A percentile compares a stretch with the other conserved stretches of the same genome.
These are phyloP conservation scores for Goffeauzyma gilvescens DNA, from an alignment of 768 basidiomycete species.

Conservation along the genomic window DNA sequence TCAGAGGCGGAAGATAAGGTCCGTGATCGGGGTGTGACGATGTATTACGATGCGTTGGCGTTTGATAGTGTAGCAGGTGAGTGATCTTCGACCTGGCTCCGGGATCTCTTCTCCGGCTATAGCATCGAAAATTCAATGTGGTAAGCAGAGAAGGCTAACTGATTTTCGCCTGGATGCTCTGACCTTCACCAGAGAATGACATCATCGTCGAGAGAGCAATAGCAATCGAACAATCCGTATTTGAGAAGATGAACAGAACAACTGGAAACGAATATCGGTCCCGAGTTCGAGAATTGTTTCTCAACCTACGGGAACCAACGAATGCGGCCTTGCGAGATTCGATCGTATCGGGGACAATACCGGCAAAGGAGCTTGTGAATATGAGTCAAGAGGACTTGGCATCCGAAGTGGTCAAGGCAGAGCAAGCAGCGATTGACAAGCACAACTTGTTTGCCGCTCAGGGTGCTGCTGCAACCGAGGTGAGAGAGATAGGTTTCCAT, in stretches of 20 bases:
- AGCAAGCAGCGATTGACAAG: slow-evolving; percentile 59
- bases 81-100: slow-evolving; percentile 33
- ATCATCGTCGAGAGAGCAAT: slow-evolving; percentile 48
- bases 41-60: slow-evolving; percentile 81
- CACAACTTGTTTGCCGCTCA: slow-evolving; percentile 81
- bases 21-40: slow-evolving; percentile 67
- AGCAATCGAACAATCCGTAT: slow-evolving; percentile 52
- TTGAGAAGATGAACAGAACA: slow-evolving; percentile 19
- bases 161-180: too few relatives aligned
- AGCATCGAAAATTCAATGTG: too few relatives aligned
- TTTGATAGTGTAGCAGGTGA: slow-evolving; percentile 69
- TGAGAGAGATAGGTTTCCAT: slow-evolving; percentile 1
- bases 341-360: slow-evolving; percentile 63
- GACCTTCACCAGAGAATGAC: slow-evolving; percentile 61
- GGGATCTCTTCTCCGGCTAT: too few relatives aligned
- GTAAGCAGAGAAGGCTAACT: too few relatives aligned
- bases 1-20: slow-evolving; percentile 48
- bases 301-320: slow-evolving; percentile 87
- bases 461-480: slow-evolving; percentile 50
- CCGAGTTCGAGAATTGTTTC: slow-evolving; percentile 64
- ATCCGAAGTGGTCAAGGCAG: slow-evolving; percentile 69
- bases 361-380: slow-evolving; percentile 47
- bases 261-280: slow-evolving; percentile 29
- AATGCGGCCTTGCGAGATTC: slow-evolving; percentile 72
- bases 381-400: slow-evolving; percentile 95